Percentiles rank a stretch among this genome's conserved stretches.
phyloP scores from a whole-genome alignment of 1,284 basidiomycete species.

The Ganoderma lingzhi region DNA sequence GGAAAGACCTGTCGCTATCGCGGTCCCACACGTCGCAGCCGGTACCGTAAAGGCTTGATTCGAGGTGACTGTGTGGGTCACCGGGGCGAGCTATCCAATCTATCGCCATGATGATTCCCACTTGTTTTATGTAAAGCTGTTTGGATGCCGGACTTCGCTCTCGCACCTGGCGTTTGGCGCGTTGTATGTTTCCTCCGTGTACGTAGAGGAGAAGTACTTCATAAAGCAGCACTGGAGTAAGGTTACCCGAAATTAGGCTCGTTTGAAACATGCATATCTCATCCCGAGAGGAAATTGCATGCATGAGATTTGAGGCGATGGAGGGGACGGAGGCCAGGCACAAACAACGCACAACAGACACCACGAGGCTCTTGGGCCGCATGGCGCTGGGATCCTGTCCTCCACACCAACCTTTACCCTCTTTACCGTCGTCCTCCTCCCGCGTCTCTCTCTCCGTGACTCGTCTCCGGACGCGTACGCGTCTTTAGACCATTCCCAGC shows the following conservation, averaged over 20 bases:
- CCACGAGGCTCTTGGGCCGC: conserved; percentile 10
- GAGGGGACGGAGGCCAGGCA: not conserved
- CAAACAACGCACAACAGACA: conserved; percentile 26
- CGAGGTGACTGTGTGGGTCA: conserved; percentile 13
- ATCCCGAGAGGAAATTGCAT: not conserved
- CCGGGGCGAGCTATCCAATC: not conserved
- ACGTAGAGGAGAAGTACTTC: not conserved
- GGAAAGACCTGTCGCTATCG: not conserved
- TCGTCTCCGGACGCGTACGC: conserved; percentile 26
- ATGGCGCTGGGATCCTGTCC: conserved; percentile 4
- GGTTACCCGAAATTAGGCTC: not conserved
- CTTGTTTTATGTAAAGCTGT: conserved; percentile 3
- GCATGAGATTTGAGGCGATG: not conserved
- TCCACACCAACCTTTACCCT: conserved; percentile 1
- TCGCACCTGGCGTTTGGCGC: not conserved
- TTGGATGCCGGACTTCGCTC: not conserved
- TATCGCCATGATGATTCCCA: conserved; percentile 7
- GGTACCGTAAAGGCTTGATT: conserved; percentile 24
- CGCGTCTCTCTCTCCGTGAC: conserved; percentile 17
- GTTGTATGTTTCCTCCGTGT: not conserved
- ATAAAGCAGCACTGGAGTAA: not conserved
- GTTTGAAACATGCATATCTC: conserved; percentile 4
- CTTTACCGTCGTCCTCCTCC: not conserved
- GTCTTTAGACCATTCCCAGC: conserved; percentile 13
- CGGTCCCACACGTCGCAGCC: conserved; percentile 16